phyloP scores from a whole-genome alignment of 106 monocot species.

The Chionographis japonica region DNA sequence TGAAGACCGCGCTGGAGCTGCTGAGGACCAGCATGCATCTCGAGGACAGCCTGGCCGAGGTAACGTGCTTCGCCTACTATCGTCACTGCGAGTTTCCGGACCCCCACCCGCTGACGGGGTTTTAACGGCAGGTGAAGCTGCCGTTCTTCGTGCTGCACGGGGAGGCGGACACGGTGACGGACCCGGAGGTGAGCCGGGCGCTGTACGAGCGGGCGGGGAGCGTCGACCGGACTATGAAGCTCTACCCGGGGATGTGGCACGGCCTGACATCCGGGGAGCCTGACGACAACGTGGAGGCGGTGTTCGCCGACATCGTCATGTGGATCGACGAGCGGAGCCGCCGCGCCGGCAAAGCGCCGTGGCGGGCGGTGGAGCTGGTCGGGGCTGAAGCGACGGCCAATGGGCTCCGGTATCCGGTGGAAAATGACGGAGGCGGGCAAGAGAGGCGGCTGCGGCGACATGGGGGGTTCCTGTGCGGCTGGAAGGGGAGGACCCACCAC shows the following conservation, averaged over 20 bases:
- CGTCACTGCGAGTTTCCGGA: too few species aligned
- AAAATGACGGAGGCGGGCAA: background rate
- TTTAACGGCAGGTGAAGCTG: too few species aligned
- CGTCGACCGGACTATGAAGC: slow-evolving; percentile 83
- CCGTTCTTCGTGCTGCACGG: slow-evolving; percentile 91
- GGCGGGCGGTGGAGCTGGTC: background rate
- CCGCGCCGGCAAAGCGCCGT: background rate
- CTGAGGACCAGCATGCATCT: slow-evolving; percentile 76
- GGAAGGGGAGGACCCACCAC: slow-evolving; percentile 23
- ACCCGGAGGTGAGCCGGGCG: slow-evolving; percentile 88
- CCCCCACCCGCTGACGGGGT: too few species aligned
- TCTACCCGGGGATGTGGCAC: slow-evolving; percentile 97
- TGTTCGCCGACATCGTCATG: slow-evolving; percentile 69
- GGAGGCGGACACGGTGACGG: slow-evolving; percentile 83
- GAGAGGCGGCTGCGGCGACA: slow-evolving; percentile 4
- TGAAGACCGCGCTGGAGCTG: slow-evolving; percentile 90
- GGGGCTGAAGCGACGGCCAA: background rate
- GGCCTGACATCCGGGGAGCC: slow-evolving; percentile 94
- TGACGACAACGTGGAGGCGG: slow-evolving; percentile 58
- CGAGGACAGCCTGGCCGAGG: slow-evolving; percentile 53
- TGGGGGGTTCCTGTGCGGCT: slow-evolving; percentile 20
- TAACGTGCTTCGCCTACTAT: too few species aligned
- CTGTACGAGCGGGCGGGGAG: slow-evolving; percentile 67
- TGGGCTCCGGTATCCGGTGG: background rate
- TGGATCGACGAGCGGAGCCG: slow-evolving; percentile 57